Evolutionary conservation across 805 yeast species (phyloP).

Genomic region (Candida loeiensis): DNA sequence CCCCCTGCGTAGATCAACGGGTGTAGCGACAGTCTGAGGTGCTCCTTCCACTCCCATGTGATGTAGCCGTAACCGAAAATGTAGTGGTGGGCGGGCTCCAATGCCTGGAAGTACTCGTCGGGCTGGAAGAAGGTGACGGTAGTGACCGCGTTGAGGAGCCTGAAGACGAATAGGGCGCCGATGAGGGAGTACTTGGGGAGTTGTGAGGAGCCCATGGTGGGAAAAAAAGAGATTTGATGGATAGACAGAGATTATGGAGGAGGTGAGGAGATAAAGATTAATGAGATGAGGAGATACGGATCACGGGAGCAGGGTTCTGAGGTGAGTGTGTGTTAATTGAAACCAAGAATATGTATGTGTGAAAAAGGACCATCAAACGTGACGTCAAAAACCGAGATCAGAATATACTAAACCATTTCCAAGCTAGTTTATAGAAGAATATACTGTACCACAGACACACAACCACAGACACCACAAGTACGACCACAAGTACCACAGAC

Average conservation of each 20-base stretch:
- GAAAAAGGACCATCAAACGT: too few species aligned
- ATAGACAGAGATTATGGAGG: too few species aligned
- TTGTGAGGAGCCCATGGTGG: too few species aligned
- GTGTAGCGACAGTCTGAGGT: constrained; percentile 72
- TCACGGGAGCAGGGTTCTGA: too few species aligned
- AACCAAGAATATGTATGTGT: too few species aligned
- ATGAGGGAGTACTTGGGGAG: background rate
- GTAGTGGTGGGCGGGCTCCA: constrained; percentile 83
- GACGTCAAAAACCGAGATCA: too few species aligned
- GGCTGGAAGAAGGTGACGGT: constrained; percentile 86
- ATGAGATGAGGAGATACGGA: too few species aligned
- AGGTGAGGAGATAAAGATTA: too few species aligned
- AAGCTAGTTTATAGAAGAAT: background rate
- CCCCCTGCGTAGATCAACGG: constrained; percentile 65
- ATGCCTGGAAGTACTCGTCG: constrained; percentile 89
- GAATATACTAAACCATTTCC: too few species aligned
- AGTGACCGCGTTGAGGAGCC: constrained; percentile 61
- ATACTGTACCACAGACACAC: too few species aligned
- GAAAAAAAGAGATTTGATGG: background rate
- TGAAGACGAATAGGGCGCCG: constrained; percentile 25
- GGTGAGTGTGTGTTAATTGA: too few species aligned
- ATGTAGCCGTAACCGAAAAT: constrained; percentile 77
- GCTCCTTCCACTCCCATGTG: constrained; percentile 93
- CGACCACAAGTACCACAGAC: background rate
- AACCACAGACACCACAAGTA: too few species aligned